Percentiles rank a stretch among this genome's conserved stretches.
Conservation (phyloP, 1,284 basidiomycete species). For the Papiliotrema terrestris region DNA sequence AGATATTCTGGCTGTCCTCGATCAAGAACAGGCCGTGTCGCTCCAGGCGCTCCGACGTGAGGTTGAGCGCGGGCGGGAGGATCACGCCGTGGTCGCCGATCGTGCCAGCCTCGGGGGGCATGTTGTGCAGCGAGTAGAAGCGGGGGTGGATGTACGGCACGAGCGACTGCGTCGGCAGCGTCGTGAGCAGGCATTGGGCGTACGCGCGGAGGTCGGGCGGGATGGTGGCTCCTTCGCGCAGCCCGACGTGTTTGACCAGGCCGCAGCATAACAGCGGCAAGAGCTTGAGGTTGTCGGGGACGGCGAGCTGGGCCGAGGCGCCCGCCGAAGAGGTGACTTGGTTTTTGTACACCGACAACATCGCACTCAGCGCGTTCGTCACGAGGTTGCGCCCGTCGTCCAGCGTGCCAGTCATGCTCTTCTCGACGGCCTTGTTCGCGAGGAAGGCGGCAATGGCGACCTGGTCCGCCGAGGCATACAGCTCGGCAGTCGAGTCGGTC, state of each 20-base stretch:
- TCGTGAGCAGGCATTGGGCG: constrained; percentile 87
- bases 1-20: constrained; percentile 96
- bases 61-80: constrained; percentile 64
- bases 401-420: constrained; percentile 73
- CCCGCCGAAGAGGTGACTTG: constrained; percentile 93
- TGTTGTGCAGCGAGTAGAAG: constrained; percentile 96
- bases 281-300: constrained; percentile 91
- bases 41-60: constrained; percentile 90
- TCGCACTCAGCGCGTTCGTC: constrained; percentile 84
- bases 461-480: constrained; percentile 94
- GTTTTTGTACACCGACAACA: constrained; percentile 87
- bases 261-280: constrained; percentile 85
- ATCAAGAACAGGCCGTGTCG: constrained; percentile 94
- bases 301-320: constrained; percentile 87
- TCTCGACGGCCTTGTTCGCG: constrained; percentile 96
- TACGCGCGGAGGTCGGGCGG: constrained; percentile 94
- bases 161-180: constrained; percentile 83
- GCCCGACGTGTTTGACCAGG: constrained; percentile 90
- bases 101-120: constrained; percentile 55
- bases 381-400: constrained; percentile 92
- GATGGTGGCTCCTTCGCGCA: constrained; percentile 92
- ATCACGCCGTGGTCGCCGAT: constrained; percentile 41
- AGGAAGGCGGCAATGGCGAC: constrained; percentile 83
- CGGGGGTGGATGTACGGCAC: constrained; percentile 91
- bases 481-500: constrained; percentile 85